phyloP scores from a whole-genome alignment of 2,329 filamentous ascomycete genomes.

The Xylariaceae sp. region DNA sequence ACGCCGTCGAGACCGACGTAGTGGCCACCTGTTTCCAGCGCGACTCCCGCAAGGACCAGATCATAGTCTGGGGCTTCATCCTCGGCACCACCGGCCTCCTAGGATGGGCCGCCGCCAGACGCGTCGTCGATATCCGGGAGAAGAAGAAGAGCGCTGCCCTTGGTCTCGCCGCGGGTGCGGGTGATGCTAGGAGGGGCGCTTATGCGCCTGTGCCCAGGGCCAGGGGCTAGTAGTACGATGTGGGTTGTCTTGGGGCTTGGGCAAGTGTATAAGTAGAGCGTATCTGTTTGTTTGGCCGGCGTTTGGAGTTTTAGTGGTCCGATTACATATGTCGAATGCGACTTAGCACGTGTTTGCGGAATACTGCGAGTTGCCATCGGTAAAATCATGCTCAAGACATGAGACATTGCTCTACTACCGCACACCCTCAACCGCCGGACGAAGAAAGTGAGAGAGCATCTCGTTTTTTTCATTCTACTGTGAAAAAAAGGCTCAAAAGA shows the following conservation, averaged over 20 bases:
- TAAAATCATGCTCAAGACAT: not conserved
- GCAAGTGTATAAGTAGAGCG: not conserved
- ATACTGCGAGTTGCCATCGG: not conserved
- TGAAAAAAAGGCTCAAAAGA: no score
- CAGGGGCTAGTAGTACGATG: not conserved
- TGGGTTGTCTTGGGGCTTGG: not conserved
- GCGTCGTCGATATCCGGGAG: conserved; percentile 41
- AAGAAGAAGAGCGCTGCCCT: conserved; percentile 18
- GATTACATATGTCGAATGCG: not conserved
- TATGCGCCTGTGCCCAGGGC: conserved; percentile 24
- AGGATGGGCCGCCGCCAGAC: conserved; percentile 55
- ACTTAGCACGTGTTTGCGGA: not conserved
- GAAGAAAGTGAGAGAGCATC: no score
- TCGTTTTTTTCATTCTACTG: no score
- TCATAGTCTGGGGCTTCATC: conserved; percentile 64
- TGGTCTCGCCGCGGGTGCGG: not conserved
- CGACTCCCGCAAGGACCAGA: conserved; percentile 62
- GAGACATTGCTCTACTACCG: not conserved
- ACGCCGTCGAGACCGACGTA: conserved; percentile 59
- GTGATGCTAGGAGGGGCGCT: conserved; percentile 18
- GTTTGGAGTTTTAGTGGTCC: not conserved
- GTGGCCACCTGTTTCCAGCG: conserved; percentile 63
- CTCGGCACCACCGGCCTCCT: conserved; percentile 55
- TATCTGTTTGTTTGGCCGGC: not conserved
- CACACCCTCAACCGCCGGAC: no score